These are phyloP conservation scores for Aspergillus fischeri DNA, from an alignment of 2,329 filamentous ascomycete genomes.

Conservation along the genomic window DNA sequence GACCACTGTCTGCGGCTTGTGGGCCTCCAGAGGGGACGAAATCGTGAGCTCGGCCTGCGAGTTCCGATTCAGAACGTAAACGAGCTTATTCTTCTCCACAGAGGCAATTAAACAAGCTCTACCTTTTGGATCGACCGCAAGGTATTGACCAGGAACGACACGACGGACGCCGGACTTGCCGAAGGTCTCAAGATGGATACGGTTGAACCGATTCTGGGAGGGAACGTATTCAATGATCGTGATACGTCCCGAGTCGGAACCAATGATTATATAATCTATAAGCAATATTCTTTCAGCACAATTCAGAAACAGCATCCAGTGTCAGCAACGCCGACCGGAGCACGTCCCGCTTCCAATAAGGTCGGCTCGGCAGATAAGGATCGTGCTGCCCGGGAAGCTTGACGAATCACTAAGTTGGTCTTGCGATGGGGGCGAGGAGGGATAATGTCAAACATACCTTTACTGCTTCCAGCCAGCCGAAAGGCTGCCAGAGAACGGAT, in stretches of 20 bases:
- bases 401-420: constrained; percentile 67
- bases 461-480: constrained; percentile 85
- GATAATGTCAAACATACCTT: constrained; percentile 64
- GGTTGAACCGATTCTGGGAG: constrained; percentile 78
- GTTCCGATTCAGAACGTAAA: constrained; percentile 96
- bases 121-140: constrained; percentile 92
- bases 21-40: constrained; percentile 92
- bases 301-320: constrained; percentile 26
- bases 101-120: constrained; percentile 92
- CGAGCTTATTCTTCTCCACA: constrained; percentile 97
- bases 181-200: constrained; percentile 93
- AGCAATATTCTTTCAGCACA: constrained; percentile 38
- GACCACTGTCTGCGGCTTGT: constrained; percentile 86
- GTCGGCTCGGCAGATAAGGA: constrained; percentile 29
- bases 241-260: constrained; percentile 92
- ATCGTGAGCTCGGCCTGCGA: constrained; percentile 92
- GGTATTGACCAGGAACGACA: constrained; percentile 91
- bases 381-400: constrained; percentile 56
- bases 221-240: constrained; percentile 89
- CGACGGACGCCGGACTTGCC: constrained; percentile 93
- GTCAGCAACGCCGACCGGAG: constrained; percentile 32
- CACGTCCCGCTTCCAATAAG: constrained; percentile 29
- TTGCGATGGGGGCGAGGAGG: constrained; percentile 23
- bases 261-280: constrained; percentile 90
- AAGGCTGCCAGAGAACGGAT: constrained; percentile 86